Evolutionary conservation across 352 stramenopile species (phyloP).

Genomic region (Thalassiosira sp.): DNA sequence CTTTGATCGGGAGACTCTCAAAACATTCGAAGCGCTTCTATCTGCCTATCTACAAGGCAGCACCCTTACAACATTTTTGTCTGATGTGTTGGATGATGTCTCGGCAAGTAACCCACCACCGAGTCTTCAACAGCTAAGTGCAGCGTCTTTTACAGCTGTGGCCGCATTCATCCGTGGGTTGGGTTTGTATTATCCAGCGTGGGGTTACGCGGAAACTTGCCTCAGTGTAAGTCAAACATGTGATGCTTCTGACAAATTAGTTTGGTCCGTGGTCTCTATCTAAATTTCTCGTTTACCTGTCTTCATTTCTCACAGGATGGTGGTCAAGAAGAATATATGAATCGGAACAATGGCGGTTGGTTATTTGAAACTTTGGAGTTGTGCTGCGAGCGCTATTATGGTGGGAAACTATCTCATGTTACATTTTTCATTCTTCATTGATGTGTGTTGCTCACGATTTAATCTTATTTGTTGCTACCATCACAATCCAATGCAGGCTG

Average conservation of each 20-base stretch:
- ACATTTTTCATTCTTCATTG: slow-evolving; percentile 3
- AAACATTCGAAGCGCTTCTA: slow-evolving; percentile 19
- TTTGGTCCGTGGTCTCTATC: no score
- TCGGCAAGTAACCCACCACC: slow-evolving; percentile 1
- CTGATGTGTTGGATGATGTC: slow-evolving; percentile 23
- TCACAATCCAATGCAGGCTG: background rate
- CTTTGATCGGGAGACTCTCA: slow-evolving; percentile 5
- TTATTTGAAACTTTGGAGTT: slow-evolving; percentile 17
- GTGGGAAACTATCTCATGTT: background rate
- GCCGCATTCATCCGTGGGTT: slow-evolving; percentile 37
- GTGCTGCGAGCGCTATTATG: slow-evolving; percentile 44
- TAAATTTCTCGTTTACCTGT: no score
- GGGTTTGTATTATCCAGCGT: slow-evolving; percentile 45
- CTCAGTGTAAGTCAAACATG: slow-evolving; percentile 23
- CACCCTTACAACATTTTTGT: slow-evolving; percentile 19
- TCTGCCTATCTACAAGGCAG: slow-evolving; percentile 28
- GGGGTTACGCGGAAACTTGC: slow-evolving; percentile 38
- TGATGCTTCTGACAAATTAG: no score
- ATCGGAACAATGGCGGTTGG: slow-evolving; percentile 17
- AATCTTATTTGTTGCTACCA: background rate
- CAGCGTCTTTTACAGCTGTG: slow-evolving; percentile 24
- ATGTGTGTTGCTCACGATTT: background rate
- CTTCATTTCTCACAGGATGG: slow-evolving; percentile 13
- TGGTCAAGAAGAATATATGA: slow-evolving; percentile 36
- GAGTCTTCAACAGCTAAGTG: slow-evolving; percentile 19